A percentile compares a stretch with the other conserved stretches of the same genome.
Evolutionary conservation across 192 early-diverging fungal genomes (phyloP).

Genomic region (Entomortierella beljakovae): DNA sequence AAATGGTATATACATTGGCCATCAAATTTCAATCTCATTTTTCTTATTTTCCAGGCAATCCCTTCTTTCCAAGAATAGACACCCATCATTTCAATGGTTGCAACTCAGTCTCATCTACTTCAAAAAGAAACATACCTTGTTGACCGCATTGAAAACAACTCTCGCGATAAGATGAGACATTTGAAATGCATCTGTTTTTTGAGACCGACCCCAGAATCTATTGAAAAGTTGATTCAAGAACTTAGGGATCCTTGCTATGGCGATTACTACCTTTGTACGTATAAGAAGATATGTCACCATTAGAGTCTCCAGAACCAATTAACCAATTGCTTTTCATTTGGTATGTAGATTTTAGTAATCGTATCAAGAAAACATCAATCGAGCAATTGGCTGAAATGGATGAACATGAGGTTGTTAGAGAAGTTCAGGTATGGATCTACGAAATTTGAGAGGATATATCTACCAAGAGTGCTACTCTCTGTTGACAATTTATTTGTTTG

Average conservation of each 20-base stretch:
- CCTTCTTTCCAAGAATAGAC: conserved; percentile 66
- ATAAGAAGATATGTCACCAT: neutral
- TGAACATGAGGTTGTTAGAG: conserved; percentile 92
- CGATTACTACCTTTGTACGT: conserved; percentile 94
- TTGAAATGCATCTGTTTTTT: conserved; percentile 95
- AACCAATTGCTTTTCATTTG: too few species aligned
- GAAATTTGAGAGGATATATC: too few species aligned
- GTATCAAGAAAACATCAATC: conserved; percentile 90
- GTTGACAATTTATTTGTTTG: too few species aligned
- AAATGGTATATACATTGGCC: neutral
- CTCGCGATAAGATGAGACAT: conserved; percentile 93
- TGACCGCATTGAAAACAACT: conserved; percentile 88
- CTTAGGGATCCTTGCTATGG: conserved; percentile 92
- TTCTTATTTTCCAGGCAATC: neutral
- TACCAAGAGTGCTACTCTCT: too few species aligned
- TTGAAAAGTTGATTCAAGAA: conserved; percentile 91
- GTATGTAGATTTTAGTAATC: conserved; percentile 88
- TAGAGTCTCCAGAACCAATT: too few species aligned
- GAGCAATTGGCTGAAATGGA: conserved; percentile 96
- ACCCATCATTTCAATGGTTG: conserved; percentile 92
- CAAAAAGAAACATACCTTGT: conserved; percentile 95
- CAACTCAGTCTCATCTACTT: conserved; percentile 93
- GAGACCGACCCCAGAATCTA: conserved; percentile 84
- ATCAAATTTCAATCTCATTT: neutral
- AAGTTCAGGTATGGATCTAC: conserved; percentile 79